phyloP scores from a whole-genome alignment of 371 early-diverging fungal species.

The Mucor indicus region DNA sequence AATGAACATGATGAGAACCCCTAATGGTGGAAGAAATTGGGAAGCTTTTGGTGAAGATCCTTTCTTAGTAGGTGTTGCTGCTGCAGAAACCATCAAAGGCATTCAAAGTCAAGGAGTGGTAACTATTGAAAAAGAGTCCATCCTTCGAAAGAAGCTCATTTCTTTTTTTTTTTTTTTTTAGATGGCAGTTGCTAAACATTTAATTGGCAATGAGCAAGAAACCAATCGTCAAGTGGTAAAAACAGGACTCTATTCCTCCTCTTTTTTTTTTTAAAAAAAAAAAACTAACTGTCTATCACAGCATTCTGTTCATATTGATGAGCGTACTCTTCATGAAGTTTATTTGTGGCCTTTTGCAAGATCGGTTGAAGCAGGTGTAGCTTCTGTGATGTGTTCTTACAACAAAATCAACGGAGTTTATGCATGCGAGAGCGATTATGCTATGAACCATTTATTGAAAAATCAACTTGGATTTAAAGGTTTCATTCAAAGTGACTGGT shows the following conservation, averaged over 20 bases:
- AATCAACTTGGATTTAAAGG: constrained; percentile 46
- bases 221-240: constrained; percentile 23
- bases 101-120: constrained; percentile 45
- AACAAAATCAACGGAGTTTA: constrained; percentile 49
- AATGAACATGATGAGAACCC: constrained; percentile 49
- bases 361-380: constrained; percentile 52
- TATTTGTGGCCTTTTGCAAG: constrained; percentile 57
- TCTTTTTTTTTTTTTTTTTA: background rate
- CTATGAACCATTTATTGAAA: constrained; percentile 44
- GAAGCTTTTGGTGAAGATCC: constrained; percentile 67
- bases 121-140: constrained; percentile 6
- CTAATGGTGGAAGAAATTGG: constrained; percentile 57
- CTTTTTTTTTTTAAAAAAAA: background rate
- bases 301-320: constrained; percentile 45
- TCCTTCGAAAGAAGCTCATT: no score
- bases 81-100: constrained; percentile 36
- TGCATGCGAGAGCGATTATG: constrained; percentile 48
- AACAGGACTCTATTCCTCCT: background rate
- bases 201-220: constrained; percentile 54
- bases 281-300: no score
- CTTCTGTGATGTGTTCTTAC: constrained; percentile 58
- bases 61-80: constrained; percentile 46
- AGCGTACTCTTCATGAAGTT: constrained; percentile 55
- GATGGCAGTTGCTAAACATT: constrained; percentile 58
- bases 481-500: constrained; percentile 40